phyloP scores from a whole-genome alignment of 2,329 filamentous ascomycete genomes.

The Colletotrichum costaricense region DNA sequence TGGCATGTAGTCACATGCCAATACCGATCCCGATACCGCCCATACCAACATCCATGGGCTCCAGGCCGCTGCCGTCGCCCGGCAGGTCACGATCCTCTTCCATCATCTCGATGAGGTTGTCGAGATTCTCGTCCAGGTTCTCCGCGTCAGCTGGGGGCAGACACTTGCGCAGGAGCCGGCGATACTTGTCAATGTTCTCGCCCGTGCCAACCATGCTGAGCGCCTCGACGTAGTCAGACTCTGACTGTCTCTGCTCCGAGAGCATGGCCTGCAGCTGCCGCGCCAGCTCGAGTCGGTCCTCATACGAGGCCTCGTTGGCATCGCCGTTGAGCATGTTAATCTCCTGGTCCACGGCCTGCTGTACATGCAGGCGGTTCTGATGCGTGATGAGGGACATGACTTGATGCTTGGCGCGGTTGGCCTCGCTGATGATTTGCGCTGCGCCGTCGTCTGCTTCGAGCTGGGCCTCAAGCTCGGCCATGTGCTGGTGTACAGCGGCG shows the following conservation, averaged over 20 bases:
- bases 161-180: slow-evolving; percentile 75
- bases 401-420: slow-evolving; percentile 59
- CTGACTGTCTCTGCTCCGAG: slow-evolving; percentile 69
- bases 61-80: slow-evolving; percentile 44
- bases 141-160: slow-evolving; percentile 75
- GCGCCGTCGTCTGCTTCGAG: slow-evolving; percentile 67
- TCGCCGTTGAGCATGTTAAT: slow-evolving; percentile 62
- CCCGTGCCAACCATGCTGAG: slow-evolving; percentile 76
- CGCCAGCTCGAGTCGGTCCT: slow-evolving; percentile 68
- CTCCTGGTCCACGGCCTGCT: slow-evolving; percentile 63
- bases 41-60: slow-evolving; percentile 42
- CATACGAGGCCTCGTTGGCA: slow-evolving; percentile 56
- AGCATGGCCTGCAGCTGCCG: slow-evolving; percentile 67
- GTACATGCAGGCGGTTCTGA: slow-evolving; percentile 64
- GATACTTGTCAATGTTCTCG: slow-evolving; percentile 80
- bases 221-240: slow-evolving; percentile 76
- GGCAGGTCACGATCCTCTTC: slow-evolving; percentile 68
- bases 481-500: slow-evolving; percentile 67
- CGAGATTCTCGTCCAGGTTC: slow-evolving; percentile 73
- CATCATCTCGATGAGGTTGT: slow-evolving; percentile 72
- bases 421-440: slow-evolving; percentile 62
- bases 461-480: slow-evolving; percentile 66
- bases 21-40: slow-evolving; percentile 25
- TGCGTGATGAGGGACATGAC: slow-evolving; percentile 61
- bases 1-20: slow-evolving; percentile 13